Conservation (phyloP, 1,284 basidiomycete species). For the Pisolithus thermaeus region DNA sequence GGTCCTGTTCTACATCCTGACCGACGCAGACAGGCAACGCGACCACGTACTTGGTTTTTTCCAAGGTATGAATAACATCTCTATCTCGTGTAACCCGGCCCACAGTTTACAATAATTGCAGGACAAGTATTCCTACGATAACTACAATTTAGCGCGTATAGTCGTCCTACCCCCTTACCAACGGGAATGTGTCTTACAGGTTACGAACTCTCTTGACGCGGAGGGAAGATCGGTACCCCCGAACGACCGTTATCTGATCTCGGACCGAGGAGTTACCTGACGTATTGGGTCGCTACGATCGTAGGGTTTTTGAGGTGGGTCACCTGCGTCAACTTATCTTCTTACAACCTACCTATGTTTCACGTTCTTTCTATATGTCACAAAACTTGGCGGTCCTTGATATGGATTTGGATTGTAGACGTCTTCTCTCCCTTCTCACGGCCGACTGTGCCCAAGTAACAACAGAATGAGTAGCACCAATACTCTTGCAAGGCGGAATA, state of each 20-base stretch:
- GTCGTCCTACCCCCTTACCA: slow-evolving; percentile 94
- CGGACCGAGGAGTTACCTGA: slow-evolving; percentile 85
- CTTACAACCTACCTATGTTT: too few species aligned
- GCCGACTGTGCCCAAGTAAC: slow-evolving; percentile 41
- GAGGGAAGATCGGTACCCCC: slow-evolving; percentile 83
- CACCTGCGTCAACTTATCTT: background rate
- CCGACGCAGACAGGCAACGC: slow-evolving; percentile 73
- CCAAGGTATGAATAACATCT: slow-evolving; percentile 55
- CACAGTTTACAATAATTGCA: slow-evolving; percentile 24
- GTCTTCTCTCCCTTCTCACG: slow-evolving; percentile 54
- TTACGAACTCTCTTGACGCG: slow-evolving; percentile 82
- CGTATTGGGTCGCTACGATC: slow-evolving; percentile 87
- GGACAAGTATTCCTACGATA: slow-evolving; percentile 95
- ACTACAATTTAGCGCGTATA: slow-evolving; percentile 97
- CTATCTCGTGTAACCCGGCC: background rate
- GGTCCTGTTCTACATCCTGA: slow-evolving; percentile 93
- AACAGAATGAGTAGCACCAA: slow-evolving; percentile 30
- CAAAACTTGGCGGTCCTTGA: background rate
- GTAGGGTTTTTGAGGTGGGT: slow-evolving; percentile 73
- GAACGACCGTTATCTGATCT: slow-evolving; percentile 94
- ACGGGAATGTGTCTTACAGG: slow-evolving; percentile 49
- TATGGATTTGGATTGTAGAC: slow-evolving; percentile 31
- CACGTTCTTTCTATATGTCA: background rate
- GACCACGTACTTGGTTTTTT: slow-evolving; percentile 87
- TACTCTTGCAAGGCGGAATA: background rate